Conservation (phyloP, 257 asterid genomes). For the Petunia secreta region DNA sequence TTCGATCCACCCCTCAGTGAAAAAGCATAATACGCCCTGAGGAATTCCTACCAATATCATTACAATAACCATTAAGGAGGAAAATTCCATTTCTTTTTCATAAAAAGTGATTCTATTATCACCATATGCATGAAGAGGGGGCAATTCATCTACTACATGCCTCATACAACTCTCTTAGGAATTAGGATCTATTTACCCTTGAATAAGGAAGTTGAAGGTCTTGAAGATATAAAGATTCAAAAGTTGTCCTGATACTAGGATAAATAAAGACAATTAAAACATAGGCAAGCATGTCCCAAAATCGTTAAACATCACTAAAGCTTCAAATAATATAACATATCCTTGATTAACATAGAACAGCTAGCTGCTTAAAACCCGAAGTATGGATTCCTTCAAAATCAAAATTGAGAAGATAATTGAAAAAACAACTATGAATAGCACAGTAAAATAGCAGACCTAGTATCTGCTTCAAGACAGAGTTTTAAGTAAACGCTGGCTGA, state of each 20-base stretch:
- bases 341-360: not conserved
- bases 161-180: not conserved
- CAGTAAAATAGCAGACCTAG: not conserved
- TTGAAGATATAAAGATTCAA: not conserved
- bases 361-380: not conserved
- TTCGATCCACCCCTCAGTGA: too few species aligned
- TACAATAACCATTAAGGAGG: not conserved
- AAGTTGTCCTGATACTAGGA: not conserved
- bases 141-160: not conserved
- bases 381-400: not conserved
- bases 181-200: not conserved
- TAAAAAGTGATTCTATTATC: not conserved
- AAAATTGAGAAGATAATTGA: not conserved
- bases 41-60: too few species aligned
- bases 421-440: not conserved
- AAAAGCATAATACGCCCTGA: too few species aligned
- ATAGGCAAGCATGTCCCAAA: not conserved
- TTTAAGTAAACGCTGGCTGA: not conserved
- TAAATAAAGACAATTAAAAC: not conserved
- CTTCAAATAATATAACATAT: not conserved
- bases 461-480: not conserved
- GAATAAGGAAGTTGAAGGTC: not conserved
- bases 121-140: not conserved
- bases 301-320: not conserved
- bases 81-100: not conserved